Evolutionary conservation across 1,284 basidiomycete species (phyloP), one percentile per base, ranked within the genome.

Genomic region (Sporisorium iseilematis-ciliati): DNA sequence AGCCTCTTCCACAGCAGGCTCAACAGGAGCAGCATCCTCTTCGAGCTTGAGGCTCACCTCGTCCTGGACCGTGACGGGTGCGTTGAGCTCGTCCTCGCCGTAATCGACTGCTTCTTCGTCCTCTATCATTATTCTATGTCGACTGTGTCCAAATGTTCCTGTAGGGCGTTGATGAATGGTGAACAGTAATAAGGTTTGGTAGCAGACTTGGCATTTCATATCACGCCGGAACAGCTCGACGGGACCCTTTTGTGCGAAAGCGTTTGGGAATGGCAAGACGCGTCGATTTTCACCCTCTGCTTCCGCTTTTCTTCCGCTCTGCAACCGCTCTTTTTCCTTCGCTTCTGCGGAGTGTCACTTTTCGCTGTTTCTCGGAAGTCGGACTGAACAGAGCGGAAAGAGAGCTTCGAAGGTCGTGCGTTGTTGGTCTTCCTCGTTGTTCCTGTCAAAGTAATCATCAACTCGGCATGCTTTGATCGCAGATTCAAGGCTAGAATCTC

Each of bases 101-200:
- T 76, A 76, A 40, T 76, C 74, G 62, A 76, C 46, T 20, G 65
- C 65, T 48, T 76, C 74, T 25, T 76, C 73, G n/a, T 72, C 74
- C 21, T 71, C 67, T 14, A 76, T 49, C 74, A 76, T 76, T 3
- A 7, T 26, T 52, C 25, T 14, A n/a, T 43, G 29, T 4, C 41
- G 41, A 16, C 29, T 5, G 8, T 38, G 3, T 35, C 33, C 33
- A n/a, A n/a, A n/a, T 35, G 33, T 7, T 35, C 33, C 12, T 31
- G 26, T 20, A n/a, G 18, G 29, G 29, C 35, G 48, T 31, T 31
- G 29, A 31, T 31, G 48, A 38, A 49, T 31, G 48, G 48, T 20
- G 18, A 31, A 29, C n/a, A 31, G 31, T 18, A 31, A 49, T 14
- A 18, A 46, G 16, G 41, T 42, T 42, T 38, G 35, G 35, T 16